Evolutionary conservation across 441 rosid species (phyloP), one percentile per base, ranked within the genome.

Genomic region (Bruguiera hainesii): DNA sequence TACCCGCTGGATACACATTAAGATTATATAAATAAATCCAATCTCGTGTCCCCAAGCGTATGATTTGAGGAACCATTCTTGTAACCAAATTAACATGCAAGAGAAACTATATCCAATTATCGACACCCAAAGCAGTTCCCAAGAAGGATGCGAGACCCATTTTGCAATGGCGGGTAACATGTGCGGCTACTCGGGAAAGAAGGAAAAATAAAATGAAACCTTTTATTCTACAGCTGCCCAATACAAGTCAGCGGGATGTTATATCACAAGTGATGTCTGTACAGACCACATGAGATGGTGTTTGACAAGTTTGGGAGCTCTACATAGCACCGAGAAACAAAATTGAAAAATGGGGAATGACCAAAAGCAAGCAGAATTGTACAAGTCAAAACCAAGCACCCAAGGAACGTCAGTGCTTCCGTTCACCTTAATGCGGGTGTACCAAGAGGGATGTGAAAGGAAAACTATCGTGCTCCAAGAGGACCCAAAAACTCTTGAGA

Each of bases 341-440:
- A 39, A 46, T 20, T 39, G 49, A 25, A 52, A 35, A 60, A 18
- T 46, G 49, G 65, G n/a, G 48, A 64, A 59, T 51, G 18, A 28
- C 64, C 65, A 71, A 56, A 72, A 60, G 63, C 69, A 60, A 50
- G 66, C 53, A 25, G 68, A 66, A 71, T 33, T 60, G 37, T 55
- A 31, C 57, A 13, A 21, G 57, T 5, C 21, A 53, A 53, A n/a
- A 28, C 21, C 25, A 3, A 20, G 15, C 5, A 15, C 57, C 26
- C 16, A 1, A 21, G 26, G 23, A 10, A 4, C 29, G 21, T 20
- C 57, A 23, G 29, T 53, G 23, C 57, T 13, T 21, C 6, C 29
- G 9, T 53, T 20, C 21, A 20, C 21, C 57, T 25, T 53, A 20
- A 53, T 9, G 57, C 28, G 20, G 57, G 23, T 23, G 15, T 8